Evolutionary conservation across 257 asterid species (phyloP).

Genomic region (Paraleonurus japonicus): DNA sequence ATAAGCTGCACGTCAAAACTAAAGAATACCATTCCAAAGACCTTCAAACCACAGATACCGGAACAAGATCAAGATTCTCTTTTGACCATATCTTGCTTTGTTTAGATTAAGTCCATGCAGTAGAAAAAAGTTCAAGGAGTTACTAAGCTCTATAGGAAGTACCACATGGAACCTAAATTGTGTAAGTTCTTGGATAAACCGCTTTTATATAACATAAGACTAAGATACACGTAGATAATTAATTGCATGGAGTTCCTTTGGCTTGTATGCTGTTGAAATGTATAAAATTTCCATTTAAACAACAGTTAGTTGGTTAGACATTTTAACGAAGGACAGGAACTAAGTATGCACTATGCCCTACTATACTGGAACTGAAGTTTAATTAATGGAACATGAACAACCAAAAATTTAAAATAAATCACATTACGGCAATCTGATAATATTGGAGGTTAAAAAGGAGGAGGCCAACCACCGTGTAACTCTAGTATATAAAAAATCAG

Average conservation of each 20-base stretch:
- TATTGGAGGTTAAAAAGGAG: neutral
- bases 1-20: neutral
- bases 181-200: neutral
- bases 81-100: slow-evolving; percentile 3
- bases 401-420: slow-evolving; percentile 1
- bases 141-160: neutral
- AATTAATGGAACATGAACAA: slow-evolving; percentile 10
- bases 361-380: neutral
- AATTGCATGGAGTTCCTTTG: neutral
- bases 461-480: slow-evolving; percentile 15
- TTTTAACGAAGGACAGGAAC: neutral
- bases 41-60: neutral
- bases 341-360: neutral
- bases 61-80: neutral
- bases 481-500: slow-evolving; percentile 6
- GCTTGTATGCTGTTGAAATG: neutral
- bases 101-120: neutral
- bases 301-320: neutral
- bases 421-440: slow-evolving; percentile 2
- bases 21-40: neutral
- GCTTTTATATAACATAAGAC: neutral
- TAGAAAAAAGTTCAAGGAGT: neutral
- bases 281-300: neutral
- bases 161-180: neutral
- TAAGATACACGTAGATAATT: neutral